Base-by-base conservation (phyloP, 129 eudicot species). In the Lactuca saligna region DNA sequence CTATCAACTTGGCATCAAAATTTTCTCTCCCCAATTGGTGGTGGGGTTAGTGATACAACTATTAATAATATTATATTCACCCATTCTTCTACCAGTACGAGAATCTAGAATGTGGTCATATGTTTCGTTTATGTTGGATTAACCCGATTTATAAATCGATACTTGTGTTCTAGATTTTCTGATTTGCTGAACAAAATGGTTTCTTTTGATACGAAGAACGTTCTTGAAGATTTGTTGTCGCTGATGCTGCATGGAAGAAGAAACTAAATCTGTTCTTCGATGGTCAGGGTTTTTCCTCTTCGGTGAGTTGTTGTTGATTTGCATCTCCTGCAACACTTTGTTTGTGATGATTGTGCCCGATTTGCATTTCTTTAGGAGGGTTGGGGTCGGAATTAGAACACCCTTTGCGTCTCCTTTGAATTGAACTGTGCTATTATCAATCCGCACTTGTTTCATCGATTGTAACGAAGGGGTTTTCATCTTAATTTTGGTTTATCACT, bases 101-200 rank as follows among this genome's bases (percentile, higher is more conserved):
- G 76, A 77, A 69, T 77, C 75, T 71, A 71, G 78, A 78, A 71
- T 72, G 82, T 64, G 65, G 59, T 35, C 75, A 61, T 76, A 76
- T 76, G 80, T 69, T 62, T 73, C 53, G 63, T 63, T 63, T 62
- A 25, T 63, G 64, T 58, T 51, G 62, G 70, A 48, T 76, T 48
- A 38, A 61, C 65, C 70, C 75, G 51, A 49, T 76, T 76, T 31
- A 59, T 42, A 38, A 35, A 77, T 54, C 69, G 39, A 69, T 61
- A 44, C 60, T 56, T n/a, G 41, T 54, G 1, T 76, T 39, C 54
- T 25, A 50, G 49, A 6, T 16, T 34, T 49, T 46, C 39, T 55
- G 68, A 71, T 72, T 65, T 66, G 54, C 37, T 74, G 20, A 48
- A 61, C 42, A 53, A 50, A 62, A 25, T 44, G n/a, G 32, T 54